phyloP scores from a whole-genome alignment of 768 basidiomycete genomes.

The Leccinum ochraceum region DNA sequence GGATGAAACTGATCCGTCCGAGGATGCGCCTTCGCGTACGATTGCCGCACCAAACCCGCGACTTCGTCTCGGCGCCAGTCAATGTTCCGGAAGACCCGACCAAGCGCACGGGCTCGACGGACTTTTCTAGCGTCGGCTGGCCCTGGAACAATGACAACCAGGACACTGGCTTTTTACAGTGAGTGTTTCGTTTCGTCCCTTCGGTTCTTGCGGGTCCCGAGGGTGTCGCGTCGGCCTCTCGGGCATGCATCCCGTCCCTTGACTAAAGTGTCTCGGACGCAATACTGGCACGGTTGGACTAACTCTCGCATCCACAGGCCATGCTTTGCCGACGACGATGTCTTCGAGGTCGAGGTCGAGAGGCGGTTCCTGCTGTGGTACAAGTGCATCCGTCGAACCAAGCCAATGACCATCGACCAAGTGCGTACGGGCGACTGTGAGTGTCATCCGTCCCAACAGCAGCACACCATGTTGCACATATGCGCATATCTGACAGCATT shows the following conservation, averaged over 20 bases:
- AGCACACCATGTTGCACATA: not conserved
- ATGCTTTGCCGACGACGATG: conserved; percentile 15
- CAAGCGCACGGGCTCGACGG: not conserved
- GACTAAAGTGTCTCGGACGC: not conserved
- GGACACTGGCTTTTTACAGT: conserved; percentile 15
- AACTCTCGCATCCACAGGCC: conserved; percentile 9
- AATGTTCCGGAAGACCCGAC: conserved; percentile 3
- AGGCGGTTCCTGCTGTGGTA: conserved; percentile 22
- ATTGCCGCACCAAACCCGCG: not conserved
- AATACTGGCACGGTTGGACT: conserved; percentile 3
- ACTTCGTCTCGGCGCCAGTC: conserved; percentile 21
- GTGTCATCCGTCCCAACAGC: not conserved
- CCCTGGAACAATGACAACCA: conserved; percentile 13
- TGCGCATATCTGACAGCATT: not conserved
- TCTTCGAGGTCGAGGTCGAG: conserved; percentile 24
- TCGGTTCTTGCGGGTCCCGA: not conserved
- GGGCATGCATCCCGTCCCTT: not conserved
- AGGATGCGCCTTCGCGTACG: conserved; percentile 27
- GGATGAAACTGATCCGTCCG: conserved; percentile 21
- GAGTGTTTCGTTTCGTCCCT: no score
- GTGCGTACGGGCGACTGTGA: conserved; percentile 23
- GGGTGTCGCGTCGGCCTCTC: not conserved
- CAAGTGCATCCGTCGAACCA: conserved; percentile 30
- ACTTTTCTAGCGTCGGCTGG: conserved; percentile 11
- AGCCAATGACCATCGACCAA: conserved; percentile 22